Conservation (phyloP, 2,329 filamentous ascomycete genomes). For the Grosmannia serpens region DNA sequence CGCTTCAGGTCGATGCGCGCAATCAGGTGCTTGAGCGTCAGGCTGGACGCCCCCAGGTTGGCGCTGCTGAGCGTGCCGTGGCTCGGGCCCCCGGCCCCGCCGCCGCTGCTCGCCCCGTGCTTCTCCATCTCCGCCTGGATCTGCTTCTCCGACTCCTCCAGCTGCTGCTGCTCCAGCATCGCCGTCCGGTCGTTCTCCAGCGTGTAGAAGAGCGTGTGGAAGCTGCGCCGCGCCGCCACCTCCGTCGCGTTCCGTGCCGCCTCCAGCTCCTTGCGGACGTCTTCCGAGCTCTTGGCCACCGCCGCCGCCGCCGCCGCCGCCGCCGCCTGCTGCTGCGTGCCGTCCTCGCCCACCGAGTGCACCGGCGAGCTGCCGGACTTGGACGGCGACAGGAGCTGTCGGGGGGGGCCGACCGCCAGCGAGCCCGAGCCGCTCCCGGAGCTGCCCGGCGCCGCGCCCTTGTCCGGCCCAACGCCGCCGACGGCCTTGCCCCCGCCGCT, state of each 20-base stretch:
- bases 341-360: conserved; percentile 43
- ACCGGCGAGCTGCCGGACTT: conserved; percentile 59
- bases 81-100: conserved; percentile 45
- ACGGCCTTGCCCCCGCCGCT: conserved; percentile 32
- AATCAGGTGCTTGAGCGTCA: conserved; percentile 95
- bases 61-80: conserved; percentile 87
- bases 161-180: conserved; percentile 93
- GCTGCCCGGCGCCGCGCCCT: neutral
- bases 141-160: conserved; percentile 93
- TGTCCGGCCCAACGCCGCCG: neutral
- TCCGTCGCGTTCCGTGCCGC: conserved; percentile 85
- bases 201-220: conserved; percentile 89
- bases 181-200: conserved; percentile 90
- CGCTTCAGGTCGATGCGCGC: conserved; percentile 90
- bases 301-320: too few relatives aligned
- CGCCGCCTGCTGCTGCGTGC: conserved; percentile 14
- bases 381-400: conserved; percentile 53
- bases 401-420: conserved; percentile 33
- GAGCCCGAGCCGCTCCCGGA: neutral
- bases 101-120: conserved; percentile 26
- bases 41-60: conserved; percentile 87
- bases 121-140: conserved; percentile 90
- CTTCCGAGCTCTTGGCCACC: conserved; percentile 60
- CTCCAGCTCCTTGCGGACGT: conserved; percentile 86
- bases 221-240: conserved; percentile 78